Evolutionary conservation across 129 eudicot genomes (phyloP), one percentile per base, ranked within the genome.

Genomic region (Escallonia rubra): DNA sequence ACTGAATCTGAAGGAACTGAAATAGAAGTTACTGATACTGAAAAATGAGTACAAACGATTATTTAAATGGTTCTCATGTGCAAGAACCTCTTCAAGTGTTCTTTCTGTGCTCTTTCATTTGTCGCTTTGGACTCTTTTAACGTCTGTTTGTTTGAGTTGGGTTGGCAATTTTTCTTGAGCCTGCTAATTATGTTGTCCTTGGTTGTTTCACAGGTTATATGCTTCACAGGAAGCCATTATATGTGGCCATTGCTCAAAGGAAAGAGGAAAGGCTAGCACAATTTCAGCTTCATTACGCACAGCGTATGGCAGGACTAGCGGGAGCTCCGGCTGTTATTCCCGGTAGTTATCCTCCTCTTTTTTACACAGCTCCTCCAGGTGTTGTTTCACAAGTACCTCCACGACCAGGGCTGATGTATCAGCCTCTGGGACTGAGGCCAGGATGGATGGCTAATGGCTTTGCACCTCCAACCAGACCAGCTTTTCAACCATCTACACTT

Each of bases 161-260:
- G n/a, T 6, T 39, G 16, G 34, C 34, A 65, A 16, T 8, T 66
- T 40, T 42, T 66, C 14, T 53, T 66, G 3, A 23, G 44, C 39
- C 57, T 54, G 15, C 34, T 6, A 59, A 60, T 40, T n/a, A 41
- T n/a, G 3, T 11, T 49, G 14, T 34, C 44, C 5, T 2, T 64
- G 46, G 61, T 46, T 70, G 55, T 69, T 55, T 68, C 56, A 52
- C 82, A 92, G 96, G 96, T 39, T 76, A 61, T 13, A 86, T 92
- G 87, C 72, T 83, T 64, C 88, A 76, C 49, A 53, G 76, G 61
- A 92, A 92, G 76, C 98, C 96, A 43, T 66, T 92, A 54, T 92
- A 92, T 50, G 98, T 86, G 46, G 87, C 96, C 49, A 86, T 92
- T 76, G 98, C 98, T 73, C 98, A 92, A 74, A 83, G 95, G 69